Evolutionary conservation across 257 asterid species (phyloP).

Genomic region (Pogostemon cablin): DNA sequence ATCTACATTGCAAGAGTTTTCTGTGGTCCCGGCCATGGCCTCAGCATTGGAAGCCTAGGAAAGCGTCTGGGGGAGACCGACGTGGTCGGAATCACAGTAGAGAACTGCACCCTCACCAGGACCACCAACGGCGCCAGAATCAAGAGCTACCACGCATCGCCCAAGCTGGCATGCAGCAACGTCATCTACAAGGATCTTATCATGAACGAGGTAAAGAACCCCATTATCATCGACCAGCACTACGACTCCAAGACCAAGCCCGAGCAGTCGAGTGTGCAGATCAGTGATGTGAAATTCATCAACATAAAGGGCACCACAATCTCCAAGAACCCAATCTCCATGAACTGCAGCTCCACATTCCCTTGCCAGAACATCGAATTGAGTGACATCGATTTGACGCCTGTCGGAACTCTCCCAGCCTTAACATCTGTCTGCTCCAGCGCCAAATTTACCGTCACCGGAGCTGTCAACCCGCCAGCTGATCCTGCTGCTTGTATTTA

Average conservation of each 20-base stretch:
- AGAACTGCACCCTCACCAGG: conserved; percentile 55
- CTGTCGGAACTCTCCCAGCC: conserved; percentile 1
- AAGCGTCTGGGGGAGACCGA: conserved; percentile 46
- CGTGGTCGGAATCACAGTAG: conserved; percentile 45
- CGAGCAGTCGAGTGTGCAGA: conserved; percentile 59
- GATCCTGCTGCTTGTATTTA: conserved; percentile 1
- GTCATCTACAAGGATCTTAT: conserved; percentile 50
- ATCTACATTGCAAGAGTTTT: conserved; percentile 36
- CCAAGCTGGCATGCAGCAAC: conserved; percentile 37
- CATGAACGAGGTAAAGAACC: conserved; percentile 55
- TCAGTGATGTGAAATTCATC: conserved; percentile 55
- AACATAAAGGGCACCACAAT: conserved; percentile 67
- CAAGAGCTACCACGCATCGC: conserved; percentile 60
- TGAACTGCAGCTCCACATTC: conserved; percentile 58
- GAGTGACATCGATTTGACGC: conserved; percentile 48
- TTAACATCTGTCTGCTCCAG: conserved; percentile 36
- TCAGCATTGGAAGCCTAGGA: conserved; percentile 85
- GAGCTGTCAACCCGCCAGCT: conserved; percentile 33
- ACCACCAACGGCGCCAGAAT: conserved; percentile 83
- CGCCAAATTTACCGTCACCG: conserved; percentile 31
- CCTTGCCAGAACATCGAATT: conserved; percentile 66
- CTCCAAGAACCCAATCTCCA: conserved; percentile 35
- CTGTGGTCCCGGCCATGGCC: conserved; percentile 74
- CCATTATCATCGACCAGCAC: conserved; percentile 76
- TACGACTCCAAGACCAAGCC: conserved; percentile 46